A percentile compares a stretch with the other conserved stretches of the same genome.
phyloP scores from a whole-genome alignment of 768 basidiomycete species.

The Leccinum subtestaceum region DNA sequence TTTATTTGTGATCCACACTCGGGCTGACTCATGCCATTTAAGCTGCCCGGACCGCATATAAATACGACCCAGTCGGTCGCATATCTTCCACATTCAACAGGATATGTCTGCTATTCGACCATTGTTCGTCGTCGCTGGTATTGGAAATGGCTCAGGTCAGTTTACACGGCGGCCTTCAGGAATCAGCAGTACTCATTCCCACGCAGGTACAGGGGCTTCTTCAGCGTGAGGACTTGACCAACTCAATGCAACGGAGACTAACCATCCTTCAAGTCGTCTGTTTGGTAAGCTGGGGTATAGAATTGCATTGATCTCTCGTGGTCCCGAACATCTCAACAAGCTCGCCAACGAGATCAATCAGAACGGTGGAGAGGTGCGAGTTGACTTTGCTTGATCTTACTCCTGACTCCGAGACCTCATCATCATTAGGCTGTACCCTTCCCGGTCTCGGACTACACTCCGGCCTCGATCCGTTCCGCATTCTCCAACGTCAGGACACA shows the following conservation, averaged over 20 bases:
- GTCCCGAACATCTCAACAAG: slow-evolving; percentile 47
- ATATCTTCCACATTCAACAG: slow-evolving; percentile 1
- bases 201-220: slow-evolving; percentile 54
- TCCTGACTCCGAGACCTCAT: background rate
- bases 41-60: slow-evolving; percentile 7
- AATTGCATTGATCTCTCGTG: slow-evolving; percentile 64
- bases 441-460: slow-evolving; percentile 49
- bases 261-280: slow-evolving; percentile 41
- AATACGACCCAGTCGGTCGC: background rate
- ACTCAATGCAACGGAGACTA: background rate
- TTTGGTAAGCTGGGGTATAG: slow-evolving; percentile 64
- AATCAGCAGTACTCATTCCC: background rate
- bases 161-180: background rate
- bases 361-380: slow-evolving; percentile 54
- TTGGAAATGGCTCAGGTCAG: slow-evolving; percentile 41
- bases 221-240: slow-evolving; percentile 45
- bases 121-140: slow-evolving; percentile 58
- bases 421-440: slow-evolving; percentile 52
- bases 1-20: slow-evolving; percentile 11
- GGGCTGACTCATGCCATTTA: slow-evolving; percentile 19
- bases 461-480: slow-evolving; percentile 47
- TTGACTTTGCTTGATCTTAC: slow-evolving; percentile 5
- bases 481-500: slow-evolving; percentile 45
- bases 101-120: slow-evolving; percentile 39
- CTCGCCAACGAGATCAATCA: slow-evolving; percentile 54